Conservation (phyloP, 2,329 filamentous ascomycete species). For the Ophiosphaerella herpotricha region DNA sequence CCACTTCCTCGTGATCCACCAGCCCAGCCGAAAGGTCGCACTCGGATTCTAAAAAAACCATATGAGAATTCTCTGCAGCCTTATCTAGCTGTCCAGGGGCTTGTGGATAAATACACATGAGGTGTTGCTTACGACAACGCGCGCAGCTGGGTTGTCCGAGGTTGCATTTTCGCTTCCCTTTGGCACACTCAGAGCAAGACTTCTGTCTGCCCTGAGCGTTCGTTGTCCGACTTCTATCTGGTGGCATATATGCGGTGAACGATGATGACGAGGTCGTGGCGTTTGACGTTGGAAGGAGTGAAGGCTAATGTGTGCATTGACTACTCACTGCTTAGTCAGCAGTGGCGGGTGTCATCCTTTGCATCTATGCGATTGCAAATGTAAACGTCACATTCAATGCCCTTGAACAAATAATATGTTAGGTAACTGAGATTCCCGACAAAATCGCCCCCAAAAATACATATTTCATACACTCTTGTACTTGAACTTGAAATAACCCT, state of each 20-base stretch:
- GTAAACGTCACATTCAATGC: too few species aligned
- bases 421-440: too few species aligned
- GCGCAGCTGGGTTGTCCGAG: slow-evolving; percentile 57
- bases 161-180: slow-evolving; percentile 63
- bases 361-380: too few species aligned
- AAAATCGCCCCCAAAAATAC: too few species aligned
- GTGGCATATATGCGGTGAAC: slow-evolving; percentile 44
- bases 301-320: not conserved
- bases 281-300: not conserved
- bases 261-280: not conserved
- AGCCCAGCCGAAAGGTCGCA: slow-evolving; percentile 13
- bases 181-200: slow-evolving; percentile 62
- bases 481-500: too few species aligned
- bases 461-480: too few species aligned
- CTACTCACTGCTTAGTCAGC: not conserved
- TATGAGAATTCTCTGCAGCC: slow-evolving; percentile 2
- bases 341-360: too few species aligned
- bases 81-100: slow-evolving; percentile 1
- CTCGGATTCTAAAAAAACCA: slow-evolving; percentile 14
- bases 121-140: slow-evolving; percentile 55
- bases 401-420: too few species aligned
- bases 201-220: slow-evolving; percentile 51
- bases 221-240: slow-evolving; percentile 28
- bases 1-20: slow-evolving; percentile 26
- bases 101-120: slow-evolving; percentile 54